phyloP scores from a whole-genome alignment of 163 green algal genomes.

The Chlorella variabilis region DNA sequence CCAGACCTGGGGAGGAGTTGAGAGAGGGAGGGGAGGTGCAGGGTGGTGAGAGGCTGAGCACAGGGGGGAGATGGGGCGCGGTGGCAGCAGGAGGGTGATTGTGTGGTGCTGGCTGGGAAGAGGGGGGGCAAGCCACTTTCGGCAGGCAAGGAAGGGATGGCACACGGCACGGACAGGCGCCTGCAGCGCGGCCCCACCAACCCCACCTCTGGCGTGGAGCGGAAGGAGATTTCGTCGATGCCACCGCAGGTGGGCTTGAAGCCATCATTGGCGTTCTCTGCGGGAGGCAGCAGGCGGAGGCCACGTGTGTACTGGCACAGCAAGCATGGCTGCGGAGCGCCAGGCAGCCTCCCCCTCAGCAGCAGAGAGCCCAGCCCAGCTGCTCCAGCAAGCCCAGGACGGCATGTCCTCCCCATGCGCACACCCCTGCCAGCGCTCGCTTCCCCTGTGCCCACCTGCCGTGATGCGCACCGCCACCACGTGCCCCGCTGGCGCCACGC shows the following conservation, averaged over 20 bases:
- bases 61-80: neutral
- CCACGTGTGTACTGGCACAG: neutral
- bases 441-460: constrained; percentile 14
- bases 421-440: neutral
- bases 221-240: constrained; percentile 95
- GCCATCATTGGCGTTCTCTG: constrained; percentile 91
- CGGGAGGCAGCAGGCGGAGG: neutral
- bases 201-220: constrained; percentile 38
- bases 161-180: too few relatives aligned
- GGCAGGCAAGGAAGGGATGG: too few relatives aligned
- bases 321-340: neutral
- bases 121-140: too few relatives aligned
- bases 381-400: too few relatives aligned
- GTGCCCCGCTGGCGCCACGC: constrained; percentile 75
- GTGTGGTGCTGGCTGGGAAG: too few relatives aligned
- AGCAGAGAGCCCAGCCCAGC: neutral
- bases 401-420: neutral
- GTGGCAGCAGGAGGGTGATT: neutral
- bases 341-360: neutral
- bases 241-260: constrained; percentile 97
- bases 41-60: neutral
- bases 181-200: too few relatives aligned
- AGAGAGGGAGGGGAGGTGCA: neutral
- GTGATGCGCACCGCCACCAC: constrained; percentile 93
- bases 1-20: constrained; percentile 85